Evolutionary conservation across 2,329 filamentous ascomycete species (phyloP), one percentile per base, ranked within the genome.

Genomic region (Apiospora marii): DNA sequence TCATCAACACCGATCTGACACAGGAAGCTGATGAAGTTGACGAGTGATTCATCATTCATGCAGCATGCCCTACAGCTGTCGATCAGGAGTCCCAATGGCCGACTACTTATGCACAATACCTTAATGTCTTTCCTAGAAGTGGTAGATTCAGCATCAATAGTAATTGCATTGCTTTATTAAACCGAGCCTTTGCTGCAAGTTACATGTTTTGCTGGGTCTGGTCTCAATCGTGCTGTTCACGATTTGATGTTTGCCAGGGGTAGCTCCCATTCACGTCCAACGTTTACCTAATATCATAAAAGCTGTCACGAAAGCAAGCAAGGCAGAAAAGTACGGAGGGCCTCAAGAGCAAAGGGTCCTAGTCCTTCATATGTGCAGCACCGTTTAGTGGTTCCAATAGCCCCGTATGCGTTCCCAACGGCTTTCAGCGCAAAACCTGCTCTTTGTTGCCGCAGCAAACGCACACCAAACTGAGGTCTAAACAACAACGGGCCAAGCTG

Each of bases 1-100:
- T 88, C 67, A 85, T 89, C 76, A 87, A 86, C 71, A 88, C 86
- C 3, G 84, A 87, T 76, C 79, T 87, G 77, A 78, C 74, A 1
- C 74, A 72, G 69, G 72, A 74, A n/a, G 67, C 41, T 19, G 67
- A 68, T 14, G 67, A 68, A 48, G 41, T 14, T 14, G 67, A 68
- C 1, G 67, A 34, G 44, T 68, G 43, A 48, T 46, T 8, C 43
- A n/a, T 68, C 3, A 41, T 10, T 12, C 67, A 48, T 10, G 22
- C 34, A 22, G 30, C 22, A 41, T 64, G 2, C 41, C 30, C 34
- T 22, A n/a, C 34, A 37, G 34, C 19, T 41, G 12, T 27, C 49
- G 34, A n/a, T 19, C 34, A n/a, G 10, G 8, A 19, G 30, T 58
- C 5, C 3, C 10, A 24, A 19, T 6, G 58, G 34, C 58, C 13